Base-by-base conservation (phyloP, 129 eudicot genomes). In the Solidago caesia region DNA sequence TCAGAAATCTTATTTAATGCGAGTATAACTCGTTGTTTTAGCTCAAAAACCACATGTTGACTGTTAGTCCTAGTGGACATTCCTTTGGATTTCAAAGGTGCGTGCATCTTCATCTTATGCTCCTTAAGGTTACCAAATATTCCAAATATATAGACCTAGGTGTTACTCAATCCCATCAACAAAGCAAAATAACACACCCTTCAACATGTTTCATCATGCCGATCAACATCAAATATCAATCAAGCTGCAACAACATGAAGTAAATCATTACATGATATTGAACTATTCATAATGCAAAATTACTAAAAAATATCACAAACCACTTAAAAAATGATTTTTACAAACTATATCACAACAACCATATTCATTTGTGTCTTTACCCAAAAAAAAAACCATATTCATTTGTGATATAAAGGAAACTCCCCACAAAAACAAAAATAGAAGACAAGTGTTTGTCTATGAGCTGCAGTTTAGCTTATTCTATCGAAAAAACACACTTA, bases 1-100 rank as follows among this genome's bases (percentile, higher is more conserved):
- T 93, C 98, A 0, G 92, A 88, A 62, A 90, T 83, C 87, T 93
- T 93, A 67, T 84, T 87, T 75, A 93, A 75, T 10, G 98, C 90
- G 70, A 83, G 58, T 72, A 84, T 77, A 49, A 90, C 91, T 1
- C 96, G 87, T n/a, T 86, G 92, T 77, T 90, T 92, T 15, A 89
- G 90, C 83, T 93, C 89, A 47, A 85, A 92, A 75, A 72, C 70
- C 63, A 74, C 85, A 46, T 89, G 91, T 60, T 92, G 93, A 74
- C 33, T 82, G 76, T 64, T 87, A 76, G 79, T 85, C 88, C 91
- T 82, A 7, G 74, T 29, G 25, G 79, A 52, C 8, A 69, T 47
- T 51, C 84, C 96, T 82, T 84, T 92, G 1, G 81, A 71, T 77
- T 84, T 92, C 72, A 79, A 46, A 53, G 76, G 82, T 43, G 85